These are phyloP conservation scores for Sphagnum tenellum DNA, from an alignment of 225 moss, liverwort and hornwort species.

Conservation along the genomic window DNA sequence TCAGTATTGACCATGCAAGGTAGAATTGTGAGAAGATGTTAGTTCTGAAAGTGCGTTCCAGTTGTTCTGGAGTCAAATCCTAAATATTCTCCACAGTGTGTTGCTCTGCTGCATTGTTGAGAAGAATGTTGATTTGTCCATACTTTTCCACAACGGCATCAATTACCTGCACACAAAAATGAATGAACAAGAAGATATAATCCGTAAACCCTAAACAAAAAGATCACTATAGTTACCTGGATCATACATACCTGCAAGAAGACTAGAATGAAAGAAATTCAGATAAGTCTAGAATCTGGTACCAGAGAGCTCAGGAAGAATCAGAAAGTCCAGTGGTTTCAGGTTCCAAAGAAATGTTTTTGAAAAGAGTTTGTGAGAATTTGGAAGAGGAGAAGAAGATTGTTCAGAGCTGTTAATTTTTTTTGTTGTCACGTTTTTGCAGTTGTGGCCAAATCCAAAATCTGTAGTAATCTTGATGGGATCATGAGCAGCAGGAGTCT, in stretches of 20 bases:
- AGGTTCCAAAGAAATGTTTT: no score
- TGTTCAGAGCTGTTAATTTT: not conserved
- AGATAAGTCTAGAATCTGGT: no score
- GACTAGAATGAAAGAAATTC: no score
- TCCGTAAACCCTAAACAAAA: no score
- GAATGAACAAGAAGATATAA: no score
- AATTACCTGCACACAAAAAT: conserved; percentile 34
- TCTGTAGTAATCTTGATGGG: conserved; percentile 58
- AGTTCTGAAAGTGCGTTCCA: conserved; percentile 72
- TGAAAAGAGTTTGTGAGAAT: no score
- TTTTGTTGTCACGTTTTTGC: conserved; percentile 37
- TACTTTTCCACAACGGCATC: conserved; percentile 56
- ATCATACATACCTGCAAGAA: no score
- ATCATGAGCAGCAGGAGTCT: conserved; percentile 27
- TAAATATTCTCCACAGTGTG: conserved; percentile 54
- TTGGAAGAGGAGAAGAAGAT: no score
- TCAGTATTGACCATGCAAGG: conserved; percentile 29
- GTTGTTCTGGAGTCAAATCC: conserved; percentile 56
- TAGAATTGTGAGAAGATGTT: conserved; percentile 75
- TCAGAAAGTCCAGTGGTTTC: no score
- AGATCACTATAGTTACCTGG: no score
- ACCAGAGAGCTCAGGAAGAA: no score
- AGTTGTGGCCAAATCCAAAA: conserved; percentile 67
- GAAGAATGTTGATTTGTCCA: conserved; percentile 64
- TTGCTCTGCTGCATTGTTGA: conserved; percentile 84